Conservation (phyloP, 2,329 filamentous ascomycete species). For the Talaromyces sp. region DNA sequence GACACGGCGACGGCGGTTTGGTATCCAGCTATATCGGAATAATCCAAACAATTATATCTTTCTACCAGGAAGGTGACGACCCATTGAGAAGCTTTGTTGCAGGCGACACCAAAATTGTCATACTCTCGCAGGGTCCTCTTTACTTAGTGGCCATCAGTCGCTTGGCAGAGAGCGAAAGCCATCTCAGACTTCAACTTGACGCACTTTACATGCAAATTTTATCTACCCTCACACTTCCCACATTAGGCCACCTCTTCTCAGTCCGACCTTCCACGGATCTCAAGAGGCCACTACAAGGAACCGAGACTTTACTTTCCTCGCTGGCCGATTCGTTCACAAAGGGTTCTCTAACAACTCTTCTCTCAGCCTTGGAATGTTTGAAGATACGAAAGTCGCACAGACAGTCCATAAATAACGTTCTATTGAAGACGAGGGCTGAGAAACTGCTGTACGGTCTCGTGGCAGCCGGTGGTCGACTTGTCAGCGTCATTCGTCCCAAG, state of each 20-base stretch:
- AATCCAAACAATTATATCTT: constrained; percentile 95
- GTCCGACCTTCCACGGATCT: constrained; percentile 91
- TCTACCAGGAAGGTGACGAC: constrained; percentile 78
- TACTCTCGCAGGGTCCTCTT: constrained; percentile 77
- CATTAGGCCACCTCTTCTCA: constrained; percentile 78
- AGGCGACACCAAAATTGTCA: constrained; percentile 78
- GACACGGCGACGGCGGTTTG: constrained; percentile 83
- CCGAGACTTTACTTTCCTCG: constrained; percentile 83
- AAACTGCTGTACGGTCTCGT: constrained; percentile 88
- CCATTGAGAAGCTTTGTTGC: constrained; percentile 78
- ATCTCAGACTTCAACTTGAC: constrained; percentile 82
- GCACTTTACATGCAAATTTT: constrained; percentile 97
- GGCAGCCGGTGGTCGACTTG: constrained; percentile 84
- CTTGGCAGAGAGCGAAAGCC: constrained; percentile 84
- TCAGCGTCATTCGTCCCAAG: constrained; percentile 90
- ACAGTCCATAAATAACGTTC: constrained; percentile 76
- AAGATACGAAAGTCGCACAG: constrained; percentile 84
- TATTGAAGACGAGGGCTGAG: constrained; percentile 71
- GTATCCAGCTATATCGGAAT: constrained; percentile 94
- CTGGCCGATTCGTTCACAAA: constrained; percentile 91
- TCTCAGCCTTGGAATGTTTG: constrained; percentile 91
- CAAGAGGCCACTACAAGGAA: constrained; percentile 81
- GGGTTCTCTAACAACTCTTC: constrained; percentile 80
- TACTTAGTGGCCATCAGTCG: constrained; percentile 92
- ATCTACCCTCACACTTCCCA: constrained; percentile 87